These are phyloP conservation scores for Rhazya stricta DNA, from an alignment of 257 asterid genomes.

Conservation along the genomic window DNA sequence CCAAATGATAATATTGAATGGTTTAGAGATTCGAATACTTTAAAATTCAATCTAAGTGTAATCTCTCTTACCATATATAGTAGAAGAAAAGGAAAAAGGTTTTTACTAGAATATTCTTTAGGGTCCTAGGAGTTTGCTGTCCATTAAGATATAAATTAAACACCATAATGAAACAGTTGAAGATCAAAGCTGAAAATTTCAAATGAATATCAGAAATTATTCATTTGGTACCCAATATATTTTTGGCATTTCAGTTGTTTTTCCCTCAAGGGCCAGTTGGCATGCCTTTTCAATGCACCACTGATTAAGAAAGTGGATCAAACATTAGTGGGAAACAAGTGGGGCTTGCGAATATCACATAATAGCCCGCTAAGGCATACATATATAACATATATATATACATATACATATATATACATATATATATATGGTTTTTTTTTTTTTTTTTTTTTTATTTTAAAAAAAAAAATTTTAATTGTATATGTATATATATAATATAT, in stretches of 20 bases:
- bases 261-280: conserved; percentile 13
- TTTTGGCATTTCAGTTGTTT: background rate
- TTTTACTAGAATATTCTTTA: background rate
- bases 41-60: no score
- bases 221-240: conserved; percentile 2
- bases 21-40: no score
- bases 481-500: no score
- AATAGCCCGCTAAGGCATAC: conserved; percentile 17
- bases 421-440: background rate
- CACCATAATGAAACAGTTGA: conserved; percentile 9
- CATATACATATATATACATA: no score
- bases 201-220: background rate
- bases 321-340: conserved; percentile 32
- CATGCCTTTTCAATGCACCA: conserved; percentile 27
- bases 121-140: background rate
- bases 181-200: background rate
- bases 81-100: background rate
- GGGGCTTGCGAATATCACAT: conserved; percentile 30
- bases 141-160: background rate
- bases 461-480: no score
- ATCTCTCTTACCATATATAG: no score
- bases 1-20: no score
- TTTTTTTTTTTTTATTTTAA: background rate
- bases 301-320: background rate
- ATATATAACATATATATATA: no score